Percentiles rank a stretch among this genome's conserved stretches.
Evolutionary conservation across 2,329 filamentous ascomycete species (phyloP).

Genomic region (Beauveria australis): DNA sequence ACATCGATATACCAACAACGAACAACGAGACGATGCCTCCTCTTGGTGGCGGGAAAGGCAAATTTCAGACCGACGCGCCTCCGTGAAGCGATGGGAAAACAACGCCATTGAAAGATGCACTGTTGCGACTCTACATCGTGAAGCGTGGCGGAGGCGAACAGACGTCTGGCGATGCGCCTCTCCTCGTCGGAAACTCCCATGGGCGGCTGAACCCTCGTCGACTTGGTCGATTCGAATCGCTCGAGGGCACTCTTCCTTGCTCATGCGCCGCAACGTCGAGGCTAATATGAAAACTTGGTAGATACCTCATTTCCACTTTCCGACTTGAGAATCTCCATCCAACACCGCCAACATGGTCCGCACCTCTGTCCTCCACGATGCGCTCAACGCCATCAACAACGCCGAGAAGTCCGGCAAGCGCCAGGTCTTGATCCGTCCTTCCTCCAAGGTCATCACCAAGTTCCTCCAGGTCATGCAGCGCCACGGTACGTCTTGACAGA

Average conservation of each 20-base stretch:
- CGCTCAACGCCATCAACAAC: slow-evolving; percentile 99
- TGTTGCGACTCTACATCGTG: background rate
- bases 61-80: slow-evolving; percentile 34
- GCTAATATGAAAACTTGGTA: slow-evolving; percentile 48
- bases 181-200: slow-evolving; percentile 46
- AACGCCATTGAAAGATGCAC: slow-evolving; percentile 1
- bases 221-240: slow-evolving; percentile 23
- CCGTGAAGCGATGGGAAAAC: slow-evolving; percentile 1
- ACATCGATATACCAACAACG: slow-evolving; percentile 13
- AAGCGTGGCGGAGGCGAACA: slow-evolving; percentile 3
- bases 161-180: slow-evolving; percentile 48
- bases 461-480: slow-evolving; percentile 99
- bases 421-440: slow-evolving; percentile 95
- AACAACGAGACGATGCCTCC: slow-evolving; percentile 32
- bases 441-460: slow-evolving; percentile 99
- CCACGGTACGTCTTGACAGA: slow-evolving; percentile 68
- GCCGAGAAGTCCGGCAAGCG: slow-evolving; percentile 99
- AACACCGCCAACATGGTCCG: slow-evolving; percentile 87
- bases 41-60: slow-evolving; percentile 54
- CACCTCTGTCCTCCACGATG: slow-evolving; percentile 99
- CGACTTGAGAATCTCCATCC: slow-evolving; percentile 73
- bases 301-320: slow-evolving; percentile 55
- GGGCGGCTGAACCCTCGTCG: slow-evolving; percentile 64
- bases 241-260: slow-evolving; percentile 60
- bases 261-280: slow-evolving; percentile 47